Base-by-base conservation (phyloP, 2,329 filamentous ascomycete genomes). In the Pseudogymnoascus sp. region DNA sequence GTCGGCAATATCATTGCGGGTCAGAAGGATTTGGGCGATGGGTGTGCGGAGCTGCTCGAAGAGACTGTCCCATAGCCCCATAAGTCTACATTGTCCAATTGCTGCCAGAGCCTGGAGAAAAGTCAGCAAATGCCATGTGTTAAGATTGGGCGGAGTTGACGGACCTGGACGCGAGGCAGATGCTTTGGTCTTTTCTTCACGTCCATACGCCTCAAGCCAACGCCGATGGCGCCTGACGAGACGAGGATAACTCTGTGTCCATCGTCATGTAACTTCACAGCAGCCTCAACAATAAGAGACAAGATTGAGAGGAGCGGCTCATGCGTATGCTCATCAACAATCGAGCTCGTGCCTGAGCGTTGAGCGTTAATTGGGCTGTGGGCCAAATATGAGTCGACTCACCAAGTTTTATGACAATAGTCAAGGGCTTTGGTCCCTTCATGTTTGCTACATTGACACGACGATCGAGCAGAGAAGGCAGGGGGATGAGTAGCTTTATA, bases 171-270 rank as follows among this genome's bases (percentile, higher is more conserved):
- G 75, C 92, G 86, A 59, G 93, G 89, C 38, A 99, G 83, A 75
- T 96, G 89, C 76, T 96, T 97, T 21, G 95, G 95, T 69, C 91
- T 84, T 71, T 89, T 89, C 29, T 91, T 86, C 65, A 96, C 82
- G 73, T 96, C 86, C 91, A 97, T 96, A 65, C 92, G 86, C 64
- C 90, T 86, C 65, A 99, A 81, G 6, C 93, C 95, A 65, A 99
- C 92, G 64, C 93, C 95, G 76, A 99, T 96, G 75, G 95, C 95
- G 65, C 95, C 95, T 0, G 95, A 99, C 2, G 95, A 99, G 67
- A 97, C 96, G 68, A 99, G 90, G 75, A 99, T 88, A 61, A 99
- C 95, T 70, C 88, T 87, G 75, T 99, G 93, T 60, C 95, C 95
- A 86, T 96, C 89, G 76, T 93, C 89, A 68, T 88, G 87, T 46